phyloP scores from a whole-genome alignment of 306 rosid genomes.

The Quercus berberidifolia region DNA sequence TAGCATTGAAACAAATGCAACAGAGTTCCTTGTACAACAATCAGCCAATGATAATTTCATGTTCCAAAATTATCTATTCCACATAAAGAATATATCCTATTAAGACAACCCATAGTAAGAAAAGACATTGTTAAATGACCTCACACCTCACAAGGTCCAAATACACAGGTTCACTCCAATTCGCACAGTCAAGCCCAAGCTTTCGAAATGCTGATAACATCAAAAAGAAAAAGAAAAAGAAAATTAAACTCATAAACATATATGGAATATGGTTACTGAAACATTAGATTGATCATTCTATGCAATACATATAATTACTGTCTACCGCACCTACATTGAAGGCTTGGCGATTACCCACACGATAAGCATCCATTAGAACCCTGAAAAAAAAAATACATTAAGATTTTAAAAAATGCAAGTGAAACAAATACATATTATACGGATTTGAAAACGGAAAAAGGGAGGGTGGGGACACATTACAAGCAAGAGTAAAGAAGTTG shows the following conservation, averaged over 20 bases:
- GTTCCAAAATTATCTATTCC: neutral
- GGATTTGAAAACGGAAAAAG: neutral
- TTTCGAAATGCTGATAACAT: constrained; percentile 61
- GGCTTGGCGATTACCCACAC: constrained; percentile 68
- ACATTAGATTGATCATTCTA: neutral
- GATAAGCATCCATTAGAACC: constrained; percentile 82
- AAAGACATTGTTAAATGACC: constrained; percentile 2
- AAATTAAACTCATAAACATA: neutral
- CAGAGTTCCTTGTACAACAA: neutral
- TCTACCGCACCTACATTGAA: constrained; percentile 73
- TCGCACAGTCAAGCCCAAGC: constrained; percentile 96
- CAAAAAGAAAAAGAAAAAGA: neutral
- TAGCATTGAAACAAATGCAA: neutral
- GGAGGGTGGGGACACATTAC: no score
- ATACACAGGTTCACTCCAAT: constrained; percentile 83
- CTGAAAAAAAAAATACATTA: constrained; percentile 30
- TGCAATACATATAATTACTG: neutral
- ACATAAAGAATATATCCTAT: neutral
- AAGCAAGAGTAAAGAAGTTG: no score
- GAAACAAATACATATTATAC: neutral
- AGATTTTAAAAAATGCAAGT: neutral
- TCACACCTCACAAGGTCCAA: constrained; percentile 73
- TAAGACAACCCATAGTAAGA: neutral
- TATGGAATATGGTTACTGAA: neutral
- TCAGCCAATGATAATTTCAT: neutral